Evolutionary conservation across 768 basidiomycete genomes (phyloP), one percentile per base, ranked within the genome.

Genomic region (Sarcomyxa edulis): DNA sequence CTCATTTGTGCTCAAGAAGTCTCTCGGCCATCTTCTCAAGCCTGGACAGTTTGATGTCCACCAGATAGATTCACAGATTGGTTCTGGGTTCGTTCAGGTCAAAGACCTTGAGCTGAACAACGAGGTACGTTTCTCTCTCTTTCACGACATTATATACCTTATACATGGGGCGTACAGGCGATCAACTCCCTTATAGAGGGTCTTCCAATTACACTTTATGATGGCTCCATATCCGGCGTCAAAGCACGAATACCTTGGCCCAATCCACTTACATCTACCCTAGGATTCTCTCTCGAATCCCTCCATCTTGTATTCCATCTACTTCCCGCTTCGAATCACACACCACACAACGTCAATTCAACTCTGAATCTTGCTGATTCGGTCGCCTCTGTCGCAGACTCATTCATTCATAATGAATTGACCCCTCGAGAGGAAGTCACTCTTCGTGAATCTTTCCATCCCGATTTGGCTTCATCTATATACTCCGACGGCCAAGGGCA

Each of bases 51-150:
- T 96, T 41, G 88, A 96, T 62, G 69, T 77, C 36, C 74, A 82
- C 39, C 81, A 90, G 61, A 84, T 96, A 50, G 90, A 95, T 50
- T 86, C 90, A 20, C 90, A 95, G 61, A 83, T 97, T 51, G 85
- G 89, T n/a, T 84, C 83, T 28, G 94, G 94, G 12, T 83, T 76
- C 55, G 79, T 96, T 4, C 87, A 92, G 59, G 74, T 97, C 25
- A 82, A 82, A 46, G 81, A 91, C 51, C 65, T 96, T 39, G 78
- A 92, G 55, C 63, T 97, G 35, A 78, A 91, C 56, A 70, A 72
- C 35, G 68, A 79, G 58, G 93, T 85, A 52, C 51, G 81, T 71
- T 32, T 21, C 7, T 15, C 28, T 36, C 21, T 38, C 28, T 39
- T 35, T 43, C 32, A 27, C n/a, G 7, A 38, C 30, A 39, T 24